A percentile compares a stretch with the other conserved stretches of the same genome.
Conservation (phyloP, 805 yeast species). For the Suhomyces prunicola region DNA sequence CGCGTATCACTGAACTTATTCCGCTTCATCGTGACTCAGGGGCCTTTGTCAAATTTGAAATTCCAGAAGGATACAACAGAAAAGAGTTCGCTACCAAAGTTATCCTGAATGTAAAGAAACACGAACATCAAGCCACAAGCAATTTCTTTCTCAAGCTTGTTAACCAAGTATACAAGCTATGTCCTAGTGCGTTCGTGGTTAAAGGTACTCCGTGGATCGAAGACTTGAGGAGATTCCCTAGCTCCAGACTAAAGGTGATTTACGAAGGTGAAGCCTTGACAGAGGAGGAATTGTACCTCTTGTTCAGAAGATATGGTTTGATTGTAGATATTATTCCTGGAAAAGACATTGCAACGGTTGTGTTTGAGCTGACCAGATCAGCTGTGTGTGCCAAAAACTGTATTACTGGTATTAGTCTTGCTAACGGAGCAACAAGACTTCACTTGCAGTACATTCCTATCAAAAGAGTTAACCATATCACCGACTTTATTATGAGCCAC, state of each 20-base stretch:
- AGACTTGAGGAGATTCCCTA: slow-evolving; percentile 78
- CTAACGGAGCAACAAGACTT: slow-evolving; percentile 50
- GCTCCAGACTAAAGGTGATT: slow-evolving; percentile 55
- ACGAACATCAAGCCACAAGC: slow-evolving; percentile 10
- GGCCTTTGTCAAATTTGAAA: slow-evolving; percentile 75
- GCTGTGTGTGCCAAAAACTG: slow-evolving; percentile 90
- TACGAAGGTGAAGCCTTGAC: slow-evolving; percentile 76
- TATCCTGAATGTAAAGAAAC: slow-evolving; percentile 40
- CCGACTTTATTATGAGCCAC: slow-evolving; percentile 65
- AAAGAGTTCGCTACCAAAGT: slow-evolving; percentile 54
- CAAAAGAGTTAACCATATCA: slow-evolving; percentile 49
- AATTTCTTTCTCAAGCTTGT: slow-evolving; percentile 8
- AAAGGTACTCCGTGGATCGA: slow-evolving; percentile 96
- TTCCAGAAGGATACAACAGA: slow-evolving; percentile 50
- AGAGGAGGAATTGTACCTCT: slow-evolving; percentile 76
- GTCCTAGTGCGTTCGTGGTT: slow-evolving; percentile 64
- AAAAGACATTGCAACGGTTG: slow-evolving; percentile 42
- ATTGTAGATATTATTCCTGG: slow-evolving; percentile 70
- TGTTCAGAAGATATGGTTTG: slow-evolving; percentile 84
- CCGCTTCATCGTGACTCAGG: slow-evolving; percentile 88
- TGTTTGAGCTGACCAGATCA: slow-evolving; percentile 54
- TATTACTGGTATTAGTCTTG: slow-evolving; percentile 70
- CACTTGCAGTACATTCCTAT: slow-evolving; percentile 72
- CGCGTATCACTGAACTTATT: slow-evolving; percentile 54
- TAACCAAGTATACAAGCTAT: slow-evolving; percentile 16